A percentile compares a stretch with the other conserved stretches of the same genome.
Conservation (phyloP, 257 asterid species). For the Capsicum rhomboideum region DNA sequence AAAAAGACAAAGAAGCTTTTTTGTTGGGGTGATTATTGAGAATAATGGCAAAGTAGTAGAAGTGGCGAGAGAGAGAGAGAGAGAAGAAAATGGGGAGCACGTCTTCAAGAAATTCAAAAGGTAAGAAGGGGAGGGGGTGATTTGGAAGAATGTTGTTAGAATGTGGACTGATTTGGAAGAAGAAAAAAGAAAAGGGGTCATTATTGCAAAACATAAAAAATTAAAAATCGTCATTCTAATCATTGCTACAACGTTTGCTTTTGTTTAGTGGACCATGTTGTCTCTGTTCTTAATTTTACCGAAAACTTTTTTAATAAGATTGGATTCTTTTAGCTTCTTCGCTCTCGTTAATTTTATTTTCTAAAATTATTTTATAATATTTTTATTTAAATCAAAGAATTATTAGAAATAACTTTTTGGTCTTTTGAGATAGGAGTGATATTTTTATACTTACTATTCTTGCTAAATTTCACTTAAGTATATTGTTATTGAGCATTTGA, state of each 20-base stretch:
- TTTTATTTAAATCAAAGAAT: no score
- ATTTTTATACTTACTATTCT: no score
- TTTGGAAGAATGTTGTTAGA: background rate
- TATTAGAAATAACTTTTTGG: no score
- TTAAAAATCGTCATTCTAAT: slow-evolving; percentile 28
- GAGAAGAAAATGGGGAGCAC: slow-evolving; percentile 1
- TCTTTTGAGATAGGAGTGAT: no score
- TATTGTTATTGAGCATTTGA: no score
- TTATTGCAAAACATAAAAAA: background rate
- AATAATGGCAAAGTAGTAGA: background rate
- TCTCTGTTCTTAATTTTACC: background rate
- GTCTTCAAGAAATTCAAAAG: background rate
- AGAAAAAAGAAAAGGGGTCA: background rate
- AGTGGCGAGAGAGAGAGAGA: background rate
- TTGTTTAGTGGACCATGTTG: slow-evolving; percentile 32
- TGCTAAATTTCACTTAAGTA: no score
- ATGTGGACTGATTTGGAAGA: background rate
- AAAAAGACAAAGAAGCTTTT: slow-evolving; percentile 1
- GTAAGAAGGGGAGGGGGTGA: background rate
- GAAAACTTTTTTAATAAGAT: background rate
- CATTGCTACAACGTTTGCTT: slow-evolving; percentile 29
- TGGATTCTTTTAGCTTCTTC: background rate
- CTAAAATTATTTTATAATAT: no score
- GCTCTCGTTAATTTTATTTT: no score
- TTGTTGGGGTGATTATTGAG: background rate